Conservation (phyloP, 345 rosid species). For the Syzygium oleosum region DNA sequence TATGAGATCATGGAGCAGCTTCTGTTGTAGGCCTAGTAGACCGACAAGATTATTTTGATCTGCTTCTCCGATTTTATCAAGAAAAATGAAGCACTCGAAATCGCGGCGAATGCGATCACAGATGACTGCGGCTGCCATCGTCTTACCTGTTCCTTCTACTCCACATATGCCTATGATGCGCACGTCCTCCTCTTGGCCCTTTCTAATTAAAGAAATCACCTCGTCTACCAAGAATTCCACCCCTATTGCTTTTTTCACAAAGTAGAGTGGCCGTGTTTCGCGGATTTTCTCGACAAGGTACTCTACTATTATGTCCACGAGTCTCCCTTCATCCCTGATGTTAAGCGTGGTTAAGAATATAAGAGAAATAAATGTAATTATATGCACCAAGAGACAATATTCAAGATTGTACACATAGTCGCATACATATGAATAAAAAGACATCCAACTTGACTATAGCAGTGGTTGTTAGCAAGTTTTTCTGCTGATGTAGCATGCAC, state of each 20-base stretch:
- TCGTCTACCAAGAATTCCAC: background rate
- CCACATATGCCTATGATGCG: background rate
- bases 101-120: background rate
- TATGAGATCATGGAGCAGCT: background rate
- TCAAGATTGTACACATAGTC: too few relatives aligned
- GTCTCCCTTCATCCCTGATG: background rate
- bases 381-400: background rate
- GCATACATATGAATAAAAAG: too few relatives aligned
- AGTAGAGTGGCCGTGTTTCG: too few relatives aligned
- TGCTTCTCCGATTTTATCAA: too few relatives aligned
- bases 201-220: background rate
- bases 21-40: background rate
- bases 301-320: background rate
- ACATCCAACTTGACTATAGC: too few relatives aligned
- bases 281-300: background rate
- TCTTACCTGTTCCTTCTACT: background rate
- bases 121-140: background rate
- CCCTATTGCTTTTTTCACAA: too few relatives aligned
- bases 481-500: too few relatives aligned
- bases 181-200: background rate
- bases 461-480: too few relatives aligned
- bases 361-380: background rate
- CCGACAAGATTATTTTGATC: too few relatives aligned
- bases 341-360: background rate
- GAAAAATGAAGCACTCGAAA: background rate